phyloP scores from a whole-genome alignment of 148 eudicot species.

The Silene latifolia region DNA sequence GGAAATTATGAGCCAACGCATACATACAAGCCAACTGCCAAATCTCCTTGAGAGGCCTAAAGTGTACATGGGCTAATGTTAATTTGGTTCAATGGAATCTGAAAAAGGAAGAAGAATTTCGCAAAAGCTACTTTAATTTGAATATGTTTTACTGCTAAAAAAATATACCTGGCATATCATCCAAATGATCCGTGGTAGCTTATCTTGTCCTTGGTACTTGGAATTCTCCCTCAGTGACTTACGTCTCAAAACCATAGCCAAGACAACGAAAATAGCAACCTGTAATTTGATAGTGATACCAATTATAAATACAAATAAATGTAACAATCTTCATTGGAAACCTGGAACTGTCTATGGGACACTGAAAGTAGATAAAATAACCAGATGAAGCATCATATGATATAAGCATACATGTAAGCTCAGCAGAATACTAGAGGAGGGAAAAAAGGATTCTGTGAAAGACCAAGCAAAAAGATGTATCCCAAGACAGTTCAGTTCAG shows the following conservation, averaged over 20 bases:
- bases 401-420: not conserved
- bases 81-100: not conserved
- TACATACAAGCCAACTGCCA: slow-evolving; percentile 61
- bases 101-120: not conserved
- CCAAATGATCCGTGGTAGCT: slow-evolving; percentile 68
- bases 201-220: slow-evolving; percentile 79
- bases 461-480: not conserved
- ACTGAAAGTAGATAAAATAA: not conserved
- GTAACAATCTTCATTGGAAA: not conserved
- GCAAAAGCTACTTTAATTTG: slow-evolving; percentile 7
- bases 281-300: slow-evolving; percentile 29
- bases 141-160: not conserved
- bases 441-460: not conserved
- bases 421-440: not conserved
- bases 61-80: slow-evolving; percentile 3
- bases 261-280: slow-evolving; percentile 74
- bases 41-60: slow-evolving; percentile 75
- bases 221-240: slow-evolving; percentile 64
- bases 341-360: not conserved
- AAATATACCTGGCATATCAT: slow-evolving; percentile 61
- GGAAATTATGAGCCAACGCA: slow-evolving; percentile 66
- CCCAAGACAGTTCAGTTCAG: not conserved
- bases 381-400: not conserved
- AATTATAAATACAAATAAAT: slow-evolving; percentile 9
- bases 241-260: slow-evolving; percentile 73